phyloP scores from a whole-genome alignment of 345 rosid genomes.

The Eucalyptus fibrosa region DNA sequence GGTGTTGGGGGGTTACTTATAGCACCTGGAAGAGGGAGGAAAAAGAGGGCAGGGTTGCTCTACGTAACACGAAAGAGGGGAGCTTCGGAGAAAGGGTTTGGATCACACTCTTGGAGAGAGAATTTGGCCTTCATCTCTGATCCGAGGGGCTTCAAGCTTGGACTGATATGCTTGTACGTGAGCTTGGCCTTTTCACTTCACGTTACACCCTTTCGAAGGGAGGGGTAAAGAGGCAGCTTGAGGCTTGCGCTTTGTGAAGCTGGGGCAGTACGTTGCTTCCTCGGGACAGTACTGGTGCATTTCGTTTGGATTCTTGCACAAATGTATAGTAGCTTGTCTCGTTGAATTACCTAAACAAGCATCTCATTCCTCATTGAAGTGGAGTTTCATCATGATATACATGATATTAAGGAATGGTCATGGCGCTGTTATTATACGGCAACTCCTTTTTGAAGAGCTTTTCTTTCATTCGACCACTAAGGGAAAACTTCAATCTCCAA shows the following conservation, averaged over 20 bases:
- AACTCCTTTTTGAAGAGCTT: background rate
- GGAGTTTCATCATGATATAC: background rate
- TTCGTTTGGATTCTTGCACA: background rate
- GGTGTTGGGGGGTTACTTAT: background rate
- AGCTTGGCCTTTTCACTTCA: background rate
- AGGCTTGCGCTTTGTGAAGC: background rate
- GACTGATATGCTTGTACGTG: background rate
- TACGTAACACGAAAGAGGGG: conserved; percentile 2
- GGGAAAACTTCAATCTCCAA: background rate
- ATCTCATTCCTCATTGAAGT: background rate
- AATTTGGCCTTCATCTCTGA: background rate
- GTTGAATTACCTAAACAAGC: background rate
- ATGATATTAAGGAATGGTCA: background rate
- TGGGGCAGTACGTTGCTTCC: background rate
- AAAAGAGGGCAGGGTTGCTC: background rate
- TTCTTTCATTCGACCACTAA: background rate
- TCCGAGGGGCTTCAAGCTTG: background rate
- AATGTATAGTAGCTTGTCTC: background rate
- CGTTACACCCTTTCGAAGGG: background rate
- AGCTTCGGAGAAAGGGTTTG: background rate
- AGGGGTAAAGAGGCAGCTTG: background rate
- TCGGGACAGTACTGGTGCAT: background rate
- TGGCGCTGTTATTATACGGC: background rate
- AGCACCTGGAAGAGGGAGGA: background rate
- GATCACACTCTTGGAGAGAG: background rate